Conservation (phyloP, 139 green algal species). For the Desmodesmus armatus region DNA sequence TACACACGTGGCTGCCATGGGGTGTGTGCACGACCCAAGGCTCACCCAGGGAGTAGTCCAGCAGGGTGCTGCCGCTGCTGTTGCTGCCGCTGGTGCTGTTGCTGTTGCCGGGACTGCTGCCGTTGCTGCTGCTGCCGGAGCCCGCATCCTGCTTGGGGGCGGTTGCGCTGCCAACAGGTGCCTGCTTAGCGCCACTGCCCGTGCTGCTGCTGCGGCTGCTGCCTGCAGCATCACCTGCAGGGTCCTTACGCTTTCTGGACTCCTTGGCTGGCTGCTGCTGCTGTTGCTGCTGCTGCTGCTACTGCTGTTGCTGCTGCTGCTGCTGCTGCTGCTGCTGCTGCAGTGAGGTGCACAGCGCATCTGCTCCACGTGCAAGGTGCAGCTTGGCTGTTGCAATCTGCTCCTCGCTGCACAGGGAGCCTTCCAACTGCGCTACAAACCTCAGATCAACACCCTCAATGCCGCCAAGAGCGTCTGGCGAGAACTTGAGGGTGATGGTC, state of each 20-base stretch:
- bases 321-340: not conserved
- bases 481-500: too few species aligned
- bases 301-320: not conserved
- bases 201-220: not conserved
- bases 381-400: not conserved
- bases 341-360: not conserved
- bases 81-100: not conserved
- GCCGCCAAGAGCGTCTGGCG: too few species aligned
- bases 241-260: not conserved
- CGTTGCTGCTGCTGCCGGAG: slow-evolving; percentile 1
- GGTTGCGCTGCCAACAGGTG: not conserved
- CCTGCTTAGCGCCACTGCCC: too few species aligned
- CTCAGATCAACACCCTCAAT: too few species aligned
- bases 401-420: too few species aligned
- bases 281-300: not conserved
- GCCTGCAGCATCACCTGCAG: slow-evolving; percentile 14
- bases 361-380: not conserved
- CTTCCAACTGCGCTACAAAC: too few species aligned
- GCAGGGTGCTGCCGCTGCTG: not conserved
- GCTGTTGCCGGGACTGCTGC: not conserved
- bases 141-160: not conserved
- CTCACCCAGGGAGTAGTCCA: too few species aligned
- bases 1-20: too few species aligned
- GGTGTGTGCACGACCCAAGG: too few species aligned
- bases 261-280: not conserved